phyloP scores from a whole-genome alignment of 208 protist species.

The Endotrypanum monterogeii region DNA sequence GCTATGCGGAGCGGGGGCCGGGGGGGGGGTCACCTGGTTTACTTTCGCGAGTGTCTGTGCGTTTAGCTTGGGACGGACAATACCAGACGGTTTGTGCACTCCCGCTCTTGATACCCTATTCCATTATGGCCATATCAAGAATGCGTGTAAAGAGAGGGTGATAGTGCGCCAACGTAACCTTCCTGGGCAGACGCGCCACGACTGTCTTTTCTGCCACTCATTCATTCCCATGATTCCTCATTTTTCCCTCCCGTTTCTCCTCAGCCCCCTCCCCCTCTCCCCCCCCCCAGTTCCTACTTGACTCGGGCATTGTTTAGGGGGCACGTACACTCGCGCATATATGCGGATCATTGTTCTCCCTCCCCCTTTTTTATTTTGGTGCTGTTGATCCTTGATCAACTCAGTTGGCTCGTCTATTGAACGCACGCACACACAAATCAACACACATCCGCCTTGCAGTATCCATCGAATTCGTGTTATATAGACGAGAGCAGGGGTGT shows the following conservation, averaged over 20 bases:
- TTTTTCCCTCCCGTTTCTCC: neutral
- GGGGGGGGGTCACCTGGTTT: neutral
- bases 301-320: neutral
- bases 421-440: neutral
- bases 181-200: neutral
- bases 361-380: neutral
- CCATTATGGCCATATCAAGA: neutral
- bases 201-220: neutral
- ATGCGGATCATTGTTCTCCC: neutral
- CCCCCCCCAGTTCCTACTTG: neutral
- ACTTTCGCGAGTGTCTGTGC: neutral
- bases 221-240: neutral
- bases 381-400: conserved; percentile 1
- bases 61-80: neutral
- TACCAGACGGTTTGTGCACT: neutral
- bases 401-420: neutral
- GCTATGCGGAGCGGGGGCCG: neutral
- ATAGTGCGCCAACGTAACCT: neutral
- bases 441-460: neutral
- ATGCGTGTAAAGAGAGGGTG: neutral
- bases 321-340: conserved; percentile 2
- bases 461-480: neutral
- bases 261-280: neutral
- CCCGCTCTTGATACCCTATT: neutral
- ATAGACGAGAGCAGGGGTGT: neutral